These are phyloP conservation scores for Poterioochromonas sp. DNA, from an alignment of 352 stramenopile genomes.

Conservation along the genomic window DNA sequence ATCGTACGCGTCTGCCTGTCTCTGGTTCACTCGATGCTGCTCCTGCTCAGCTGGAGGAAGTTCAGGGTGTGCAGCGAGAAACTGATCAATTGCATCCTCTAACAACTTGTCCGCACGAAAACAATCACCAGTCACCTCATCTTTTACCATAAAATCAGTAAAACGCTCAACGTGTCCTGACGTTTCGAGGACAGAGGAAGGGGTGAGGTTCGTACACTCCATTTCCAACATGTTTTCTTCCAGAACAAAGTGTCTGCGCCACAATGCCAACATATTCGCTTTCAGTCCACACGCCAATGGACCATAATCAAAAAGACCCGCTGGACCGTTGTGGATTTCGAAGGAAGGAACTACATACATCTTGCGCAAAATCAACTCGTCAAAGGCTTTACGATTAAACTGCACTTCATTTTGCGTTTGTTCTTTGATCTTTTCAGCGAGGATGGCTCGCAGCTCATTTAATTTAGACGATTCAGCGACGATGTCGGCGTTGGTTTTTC, in stretches of 20 bases:
- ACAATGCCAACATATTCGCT: conserved; percentile 87
- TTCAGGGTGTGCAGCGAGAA: conserved; percentile 72
- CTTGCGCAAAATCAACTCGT: conserved; percentile 93
- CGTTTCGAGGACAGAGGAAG: conserved; percentile 92
- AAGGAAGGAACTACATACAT: conserved; percentile 99
- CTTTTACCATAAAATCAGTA: conserved; percentile 98
- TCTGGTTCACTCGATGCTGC: conserved; percentile 79
- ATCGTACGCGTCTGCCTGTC: conserved; percentile 93
- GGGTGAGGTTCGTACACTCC: conserved; percentile 97
- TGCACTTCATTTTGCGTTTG: conserved; percentile 40
- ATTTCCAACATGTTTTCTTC: conserved; percentile 97
- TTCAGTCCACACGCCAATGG: conserved; percentile 87
- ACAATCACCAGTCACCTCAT: conserved; percentile 89
- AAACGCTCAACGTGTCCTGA: conserved; percentile 98
- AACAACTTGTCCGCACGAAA: conserved; percentile 99
- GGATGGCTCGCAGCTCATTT: conserved; percentile 79
- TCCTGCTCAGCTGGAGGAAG: conserved; percentile 68
- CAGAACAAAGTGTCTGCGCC: conserved; percentile 97
- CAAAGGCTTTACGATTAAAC: conserved; percentile 73
- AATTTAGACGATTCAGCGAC: conserved; percentile 81
- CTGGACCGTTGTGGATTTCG: conserved; percentile 97
- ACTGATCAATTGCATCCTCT: conserved; percentile 94
- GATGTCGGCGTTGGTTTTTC: conserved; percentile 61
- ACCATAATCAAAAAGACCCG: conserved; percentile 96
- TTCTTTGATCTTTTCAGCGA: conserved; percentile 52